A percentile compares a stretch with the other conserved stretches of the same genome.
phyloP scores from a whole-genome alignment of 352 stramenopile genomes.

The Thraustotheca clavata region DNA sequence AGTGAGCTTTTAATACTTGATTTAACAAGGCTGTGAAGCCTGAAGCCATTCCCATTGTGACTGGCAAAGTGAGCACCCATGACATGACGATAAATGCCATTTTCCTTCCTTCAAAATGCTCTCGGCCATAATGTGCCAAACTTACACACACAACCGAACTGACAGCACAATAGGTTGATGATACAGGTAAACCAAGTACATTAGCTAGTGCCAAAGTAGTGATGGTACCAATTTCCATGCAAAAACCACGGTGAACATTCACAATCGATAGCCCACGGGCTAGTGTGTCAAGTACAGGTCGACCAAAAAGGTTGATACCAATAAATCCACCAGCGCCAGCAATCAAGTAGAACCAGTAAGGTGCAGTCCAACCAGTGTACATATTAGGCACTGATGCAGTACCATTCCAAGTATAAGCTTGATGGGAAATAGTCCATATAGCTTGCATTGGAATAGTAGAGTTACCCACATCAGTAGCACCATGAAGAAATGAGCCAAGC shows the following conservation, averaged over 20 bases:
- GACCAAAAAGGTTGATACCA: slow-evolving; percentile 40
- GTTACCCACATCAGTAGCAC: slow-evolving; percentile 77
- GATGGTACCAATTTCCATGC: slow-evolving; percentile 57
- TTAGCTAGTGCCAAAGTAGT: slow-evolving; percentile 46
- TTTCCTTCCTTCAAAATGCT: slow-evolving; percentile 27
- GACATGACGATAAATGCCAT: slow-evolving; percentile 22
- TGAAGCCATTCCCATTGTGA: neutral
- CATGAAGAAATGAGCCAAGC: slow-evolving; percentile 67
- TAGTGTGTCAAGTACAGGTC: slow-evolving; percentile 62
- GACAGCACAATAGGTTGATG: slow-evolving; percentile 58
- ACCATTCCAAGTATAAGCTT: slow-evolving; percentile 25
- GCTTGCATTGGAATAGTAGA: slow-evolving; percentile 52
- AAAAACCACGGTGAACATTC: slow-evolving; percentile 56
- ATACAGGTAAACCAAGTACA: slow-evolving; percentile 37
- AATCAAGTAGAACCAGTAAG: slow-evolving; percentile 57
- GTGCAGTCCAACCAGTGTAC: neutral
- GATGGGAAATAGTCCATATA: slow-evolving; percentile 52
- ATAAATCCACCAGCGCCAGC: slow-evolving; percentile 45
- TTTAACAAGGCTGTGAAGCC: neutral
- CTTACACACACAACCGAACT: slow-evolving; percentile 43
- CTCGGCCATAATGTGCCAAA: slow-evolving; percentile 24
- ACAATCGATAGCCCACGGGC: slow-evolving; percentile 38
- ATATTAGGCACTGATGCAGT: slow-evolving; percentile 8
- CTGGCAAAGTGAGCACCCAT: slow-evolving; percentile 31
- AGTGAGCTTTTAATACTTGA: neutral